Conservation (phyloP, 495 filamentous ascomycete species). For the Penicillium soppii region DNA sequence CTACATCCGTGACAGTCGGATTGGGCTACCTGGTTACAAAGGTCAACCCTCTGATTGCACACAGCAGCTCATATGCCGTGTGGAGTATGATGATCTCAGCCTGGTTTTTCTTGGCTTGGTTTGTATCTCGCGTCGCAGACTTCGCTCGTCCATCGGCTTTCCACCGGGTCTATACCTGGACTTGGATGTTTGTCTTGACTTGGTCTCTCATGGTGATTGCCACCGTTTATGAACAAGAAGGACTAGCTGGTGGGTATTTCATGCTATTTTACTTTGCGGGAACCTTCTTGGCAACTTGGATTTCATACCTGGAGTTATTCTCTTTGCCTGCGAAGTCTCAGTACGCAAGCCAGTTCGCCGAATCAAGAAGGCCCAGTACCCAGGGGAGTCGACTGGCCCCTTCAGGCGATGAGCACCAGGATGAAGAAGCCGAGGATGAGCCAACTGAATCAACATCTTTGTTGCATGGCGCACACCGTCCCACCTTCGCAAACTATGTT, state of each 20-base stretch:
- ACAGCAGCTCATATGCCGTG: constrained; percentile 81
- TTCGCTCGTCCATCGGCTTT: constrained; percentile 83
- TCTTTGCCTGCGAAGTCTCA: constrained; percentile 67
- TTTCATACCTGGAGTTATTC: constrained; percentile 77
- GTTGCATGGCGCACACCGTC: constrained; percentile 56
- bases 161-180: constrained; percentile 72
- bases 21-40: constrained; percentile 75
- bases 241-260: constrained; percentile 77
- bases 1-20: constrained; percentile 68
- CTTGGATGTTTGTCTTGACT: constrained; percentile 77
- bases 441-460: constrained; percentile 81
- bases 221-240: constrained; percentile 69
- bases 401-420: constrained; percentile 36
- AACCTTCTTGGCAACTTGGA: constrained; percentile 69
- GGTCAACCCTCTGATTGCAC: constrained; percentile 82
- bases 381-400: constrained; percentile 40
- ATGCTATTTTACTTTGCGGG: constrained; percentile 77
- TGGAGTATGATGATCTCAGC: constrained; percentile 83
- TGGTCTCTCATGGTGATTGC: constrained; percentile 72
- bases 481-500: constrained; percentile 73
- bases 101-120: constrained; percentile 81
- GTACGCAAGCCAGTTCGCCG: constrained; percentile 47
- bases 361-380: constrained; percentile 42
- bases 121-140: constrained; percentile 78
- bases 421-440: constrained; percentile 49